Evolutionary conservation across 2,329 filamentous ascomycete genomes (phyloP), one percentile per base, ranked within the genome.

Genomic region (Talaromyces sp.): DNA sequence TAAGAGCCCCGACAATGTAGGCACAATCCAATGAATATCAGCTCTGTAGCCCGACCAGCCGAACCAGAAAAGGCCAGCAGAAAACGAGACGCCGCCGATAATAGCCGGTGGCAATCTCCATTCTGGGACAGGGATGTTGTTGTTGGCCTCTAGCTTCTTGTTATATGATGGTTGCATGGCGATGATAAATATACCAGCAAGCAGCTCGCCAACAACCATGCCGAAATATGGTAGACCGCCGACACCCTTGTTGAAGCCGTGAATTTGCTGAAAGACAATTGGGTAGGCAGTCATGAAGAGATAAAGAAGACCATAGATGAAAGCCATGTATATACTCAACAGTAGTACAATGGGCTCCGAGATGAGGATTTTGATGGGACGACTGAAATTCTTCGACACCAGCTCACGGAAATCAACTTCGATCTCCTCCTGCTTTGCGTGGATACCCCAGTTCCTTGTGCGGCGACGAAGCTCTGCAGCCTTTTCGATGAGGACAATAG

Each of bases 371-470:
- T 74, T 76, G 13, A 82, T 66, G 1, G 80, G 80, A 59, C 84
- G 78, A 67, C 78, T 81, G 67, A 86, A 83, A 70, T 85, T 86
- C 72, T 84, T 83, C 57, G 80, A 73, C 35, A 84, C 70, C 13
- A 84, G 70, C 67, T 84, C 82, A 13, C 73, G 72, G 66, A 85
- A 78, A 69, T 84, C 82, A 57, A 85, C 78, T 72, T 85, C 83
- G 52, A 84, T 82, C 73, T 85, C 83, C 67, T 85, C 83, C 65
- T 81, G 78, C 70, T 84, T 85, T n/a, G 85, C 85, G 69, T 87
- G 85, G 60, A 87, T 86, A 11, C 85, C 85, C 84, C 85, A 87
- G 67, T 87, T 87, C 72, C 81, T 82, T 1, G 85, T 87, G 31
- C 83, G 73, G 39, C 85, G 79, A 37, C 85, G 77, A 2, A 87